Base-by-base conservation (phyloP, 163 green algal genomes). In the Chlamydomonas reinhardtii region DNA sequence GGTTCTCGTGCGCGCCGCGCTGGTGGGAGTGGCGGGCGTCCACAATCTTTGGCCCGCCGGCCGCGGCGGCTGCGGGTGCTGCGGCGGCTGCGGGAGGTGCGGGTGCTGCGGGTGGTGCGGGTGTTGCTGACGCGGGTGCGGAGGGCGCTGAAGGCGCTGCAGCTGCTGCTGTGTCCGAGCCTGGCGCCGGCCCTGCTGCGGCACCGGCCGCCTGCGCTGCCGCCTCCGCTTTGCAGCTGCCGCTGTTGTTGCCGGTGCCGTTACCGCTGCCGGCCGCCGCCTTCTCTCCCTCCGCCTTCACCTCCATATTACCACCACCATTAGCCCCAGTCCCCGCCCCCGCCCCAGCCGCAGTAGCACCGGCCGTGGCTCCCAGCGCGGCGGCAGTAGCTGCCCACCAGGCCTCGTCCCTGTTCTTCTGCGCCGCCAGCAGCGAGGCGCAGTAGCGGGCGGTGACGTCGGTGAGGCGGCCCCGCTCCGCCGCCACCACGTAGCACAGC, bases 371-470 rank as follows among this genome's bases (percentile, higher is more conserved):
- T 32, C 35, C 69, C 54, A 76, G 6, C 16, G 29, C 37, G 12
- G 70, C 69, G 35, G 74, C 81, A 2, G 84, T 76, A 25, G 34
- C 62, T 0, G 32, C 62, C 76, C 84, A 91, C 88, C 88, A 91
- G 16, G 70, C 61, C 71, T 88, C 88, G 62, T 91, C 88, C 16
- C 88, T 83, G 35, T 76, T 72, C 2, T 76, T 71, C 43, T 83
- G 71, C 64, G 73, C 73, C 52, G 73, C 84, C 71, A 89, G 76
- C 54, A 82, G 48, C 64, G 73, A 82, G 32, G 52, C 31, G 66
- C 69, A 64, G 82, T 91, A 91, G 39, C 88, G 88, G 17, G 72
- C 34, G 15, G 88, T 91, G 2, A 91, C 88, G 61, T 91, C 88
- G n/a, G 66, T 43, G 65, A 91, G 76, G 31, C 5, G 14, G 0